Percentiles rank a stretch among this genome's conserved stretches.
Conservation (phyloP, 1,284 basidiomycete genomes). For the Irpex lacteus region DNA sequence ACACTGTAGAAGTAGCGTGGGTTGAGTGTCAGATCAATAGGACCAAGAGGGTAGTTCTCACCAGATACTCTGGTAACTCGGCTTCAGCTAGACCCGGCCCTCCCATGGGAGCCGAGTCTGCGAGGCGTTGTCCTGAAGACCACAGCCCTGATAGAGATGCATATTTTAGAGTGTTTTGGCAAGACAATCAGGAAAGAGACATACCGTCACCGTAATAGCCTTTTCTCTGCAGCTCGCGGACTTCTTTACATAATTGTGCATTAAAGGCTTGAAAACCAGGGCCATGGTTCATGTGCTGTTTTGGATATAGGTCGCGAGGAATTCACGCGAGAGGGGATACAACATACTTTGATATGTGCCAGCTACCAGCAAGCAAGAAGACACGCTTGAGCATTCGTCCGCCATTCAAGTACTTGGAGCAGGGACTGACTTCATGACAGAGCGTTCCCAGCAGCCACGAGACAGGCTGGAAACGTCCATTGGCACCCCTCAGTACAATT, state of each 20-base stretch:
- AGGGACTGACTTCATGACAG: conserved; percentile 70
- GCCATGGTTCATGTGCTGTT: conserved; percentile 77
- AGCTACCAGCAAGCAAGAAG: conserved; percentile 41
- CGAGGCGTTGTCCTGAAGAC: conserved; percentile 70
- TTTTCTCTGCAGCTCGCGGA: conserved; percentile 60
- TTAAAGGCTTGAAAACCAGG: conserved; percentile 71
- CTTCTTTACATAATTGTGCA: conserved; percentile 60
- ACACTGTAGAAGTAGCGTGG: conserved; percentile 45
- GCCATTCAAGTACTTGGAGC: not conserved
- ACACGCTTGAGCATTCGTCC: not conserved
- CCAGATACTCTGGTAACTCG: conserved; percentile 75
- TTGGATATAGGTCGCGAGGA: no score
- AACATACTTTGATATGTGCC: conserved; percentile 70
- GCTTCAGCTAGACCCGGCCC: conserved; percentile 49
- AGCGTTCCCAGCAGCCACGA: conserved; percentile 73
- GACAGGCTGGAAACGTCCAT: conserved; percentile 57
- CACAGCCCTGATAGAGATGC: conserved; percentile 56
- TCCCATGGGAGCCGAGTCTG: conserved; percentile 54
- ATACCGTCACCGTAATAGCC: conserved; percentile 81
- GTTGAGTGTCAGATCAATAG: not conserved
- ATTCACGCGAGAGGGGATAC: not conserved
- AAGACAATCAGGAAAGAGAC: conserved; percentile 9
- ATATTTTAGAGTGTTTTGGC: no score
- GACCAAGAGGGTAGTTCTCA: conserved; percentile 26
- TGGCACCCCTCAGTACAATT: conserved; percentile 61